Percentiles rank a stretch among this genome's conserved stretches.
phyloP scores from a whole-genome alignment of 2,329 filamentous ascomycete genomes.

The Xylaria polymorpha region DNA sequence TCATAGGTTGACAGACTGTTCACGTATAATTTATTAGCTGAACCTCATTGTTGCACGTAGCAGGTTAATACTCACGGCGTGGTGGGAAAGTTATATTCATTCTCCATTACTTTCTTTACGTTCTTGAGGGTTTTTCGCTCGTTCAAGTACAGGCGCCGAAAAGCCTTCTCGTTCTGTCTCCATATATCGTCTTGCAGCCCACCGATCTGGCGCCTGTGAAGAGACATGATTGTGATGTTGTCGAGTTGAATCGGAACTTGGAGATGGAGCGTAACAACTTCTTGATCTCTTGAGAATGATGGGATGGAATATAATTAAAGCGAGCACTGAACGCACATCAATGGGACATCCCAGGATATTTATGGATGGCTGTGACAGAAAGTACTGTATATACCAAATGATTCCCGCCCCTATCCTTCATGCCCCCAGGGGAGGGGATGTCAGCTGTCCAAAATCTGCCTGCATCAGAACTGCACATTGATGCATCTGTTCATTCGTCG shows the following conservation, averaged over 20 bases:
- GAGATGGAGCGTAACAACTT: not conserved
- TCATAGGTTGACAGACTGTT: slow-evolving; percentile 15
- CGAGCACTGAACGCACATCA: no score
- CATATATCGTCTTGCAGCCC: not conserved
- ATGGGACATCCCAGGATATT: not conserved
- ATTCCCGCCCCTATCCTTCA: not conserved
- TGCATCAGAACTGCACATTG: slow-evolving; percentile 10
- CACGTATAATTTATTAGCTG: not conserved
- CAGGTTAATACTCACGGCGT: slow-evolving; percentile 7
- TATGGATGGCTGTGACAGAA: no score
- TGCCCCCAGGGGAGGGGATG: not conserved
- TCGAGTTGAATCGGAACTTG: not conserved
- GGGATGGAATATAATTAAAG: not conserved
- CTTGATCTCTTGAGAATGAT: not conserved
- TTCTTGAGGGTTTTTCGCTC: slow-evolving; percentile 7
- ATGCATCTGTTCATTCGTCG: slow-evolving; percentile 13
- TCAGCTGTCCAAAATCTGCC: slow-evolving; percentile 19
- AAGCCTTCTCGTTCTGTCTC: not conserved
- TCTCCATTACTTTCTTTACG: slow-evolving; percentile 10
- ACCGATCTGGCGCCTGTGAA: not conserved
- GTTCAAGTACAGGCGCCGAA: slow-evolving; percentile 8
- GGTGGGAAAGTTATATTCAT: slow-evolving; percentile 8
- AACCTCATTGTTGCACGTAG: not conserved
- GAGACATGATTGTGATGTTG: not conserved
- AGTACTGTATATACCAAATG: no score